Conservation (phyloP, 495 filamentous ascomycete species). For the Platismatia glauca region DNA sequence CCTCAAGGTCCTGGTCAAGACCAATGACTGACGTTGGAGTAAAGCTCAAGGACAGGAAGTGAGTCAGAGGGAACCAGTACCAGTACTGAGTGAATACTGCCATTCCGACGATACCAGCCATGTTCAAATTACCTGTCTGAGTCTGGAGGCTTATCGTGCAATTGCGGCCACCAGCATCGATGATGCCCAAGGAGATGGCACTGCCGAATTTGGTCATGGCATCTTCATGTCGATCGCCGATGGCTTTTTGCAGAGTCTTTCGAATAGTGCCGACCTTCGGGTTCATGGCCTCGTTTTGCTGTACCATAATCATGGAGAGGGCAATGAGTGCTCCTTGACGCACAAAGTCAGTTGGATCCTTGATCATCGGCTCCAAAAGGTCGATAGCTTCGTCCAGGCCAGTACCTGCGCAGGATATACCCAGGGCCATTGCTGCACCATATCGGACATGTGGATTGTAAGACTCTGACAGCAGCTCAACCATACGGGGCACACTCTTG, state of each 20-base stretch:
- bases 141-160: slow-evolving; percentile 97
- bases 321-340: slow-evolving; percentile 94
- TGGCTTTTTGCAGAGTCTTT: slow-evolving; percentile 81
- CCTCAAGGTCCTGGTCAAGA: slow-evolving; percentile 84
- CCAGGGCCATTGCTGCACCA: slow-evolving; percentile 94
- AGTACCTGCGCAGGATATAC: slow-evolving; percentile 95
- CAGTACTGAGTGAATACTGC: slow-evolving; percentile 98
- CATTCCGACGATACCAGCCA: slow-evolving; percentile 95
- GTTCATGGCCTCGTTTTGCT: slow-evolving; percentile 96
- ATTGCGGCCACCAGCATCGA: slow-evolving; percentile 96
- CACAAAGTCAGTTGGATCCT: slow-evolving; percentile 98
- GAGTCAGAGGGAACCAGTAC: slow-evolving; percentile 99
- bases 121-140: slow-evolving; percentile 94
- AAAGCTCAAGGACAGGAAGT: slow-evolving; percentile 92
- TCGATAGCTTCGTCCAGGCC: slow-evolving; percentile 96
- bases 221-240: slow-evolving; percentile 93
- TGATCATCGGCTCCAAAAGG: slow-evolving; percentile 97
- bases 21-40: slow-evolving; percentile 90
- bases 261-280: slow-evolving; percentile 74
- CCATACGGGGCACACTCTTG: slow-evolving; percentile 94
- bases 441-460: slow-evolving; percentile 99
- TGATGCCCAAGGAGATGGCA: slow-evolving; percentile 88
- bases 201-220: slow-evolving; percentile 99
- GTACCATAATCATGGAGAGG: slow-evolving; percentile 92
- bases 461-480: slow-evolving; percentile 94